These are phyloP conservation scores for Epichloe aotearoae DNA, from an alignment of 2,329 filamentous ascomycete genomes.

Conservation along the genomic window DNA sequence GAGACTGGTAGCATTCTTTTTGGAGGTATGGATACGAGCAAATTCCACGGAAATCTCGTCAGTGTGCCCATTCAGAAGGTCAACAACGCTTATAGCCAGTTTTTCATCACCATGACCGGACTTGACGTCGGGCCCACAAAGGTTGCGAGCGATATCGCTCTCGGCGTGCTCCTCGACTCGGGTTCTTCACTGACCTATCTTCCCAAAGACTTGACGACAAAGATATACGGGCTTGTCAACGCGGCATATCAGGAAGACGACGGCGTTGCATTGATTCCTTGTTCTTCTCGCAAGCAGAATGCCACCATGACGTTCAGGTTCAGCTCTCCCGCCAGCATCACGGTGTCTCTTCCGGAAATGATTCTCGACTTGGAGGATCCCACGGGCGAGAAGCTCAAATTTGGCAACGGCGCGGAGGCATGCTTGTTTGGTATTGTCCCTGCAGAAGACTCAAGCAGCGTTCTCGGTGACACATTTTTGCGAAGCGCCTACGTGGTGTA, in stretches of 20 bases:
- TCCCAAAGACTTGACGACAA: conserved; percentile 37
- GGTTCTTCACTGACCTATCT: conserved; percentile 57
- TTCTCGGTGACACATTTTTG: conserved; percentile 64
- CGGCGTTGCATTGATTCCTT: conserved; percentile 49
- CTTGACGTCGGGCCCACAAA: conserved; percentile 31
- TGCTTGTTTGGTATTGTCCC: conserved; percentile 58
- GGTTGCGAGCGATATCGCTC: conserved; percentile 34
- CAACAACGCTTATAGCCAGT: conserved; percentile 41
- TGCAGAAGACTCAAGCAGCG: conserved; percentile 38
- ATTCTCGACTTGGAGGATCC: conserved; percentile 38
- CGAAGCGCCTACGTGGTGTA: conserved; percentile 65
- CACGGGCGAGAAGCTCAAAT: conserved; percentile 33
- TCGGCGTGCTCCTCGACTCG: conserved; percentile 58
- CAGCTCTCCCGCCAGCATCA: conserved; percentile 33
- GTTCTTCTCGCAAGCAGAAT: conserved; percentile 31
- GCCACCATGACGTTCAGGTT: conserved; percentile 39
- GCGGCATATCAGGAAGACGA: conserved; percentile 42
- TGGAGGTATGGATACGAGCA: conserved; percentile 56
- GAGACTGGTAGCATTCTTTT: conserved; percentile 58
- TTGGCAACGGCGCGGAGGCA: conserved; percentile 38
- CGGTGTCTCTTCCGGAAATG: conserved; percentile 45
- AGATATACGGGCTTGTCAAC: conserved; percentile 44
- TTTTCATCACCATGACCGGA: conserved; percentile 55
- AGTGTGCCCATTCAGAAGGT: conserved; percentile 53
- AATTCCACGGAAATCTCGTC: conserved; percentile 48